Conservation (phyloP, 208 protist species). For the Novymonas esmeraldas region DNA sequence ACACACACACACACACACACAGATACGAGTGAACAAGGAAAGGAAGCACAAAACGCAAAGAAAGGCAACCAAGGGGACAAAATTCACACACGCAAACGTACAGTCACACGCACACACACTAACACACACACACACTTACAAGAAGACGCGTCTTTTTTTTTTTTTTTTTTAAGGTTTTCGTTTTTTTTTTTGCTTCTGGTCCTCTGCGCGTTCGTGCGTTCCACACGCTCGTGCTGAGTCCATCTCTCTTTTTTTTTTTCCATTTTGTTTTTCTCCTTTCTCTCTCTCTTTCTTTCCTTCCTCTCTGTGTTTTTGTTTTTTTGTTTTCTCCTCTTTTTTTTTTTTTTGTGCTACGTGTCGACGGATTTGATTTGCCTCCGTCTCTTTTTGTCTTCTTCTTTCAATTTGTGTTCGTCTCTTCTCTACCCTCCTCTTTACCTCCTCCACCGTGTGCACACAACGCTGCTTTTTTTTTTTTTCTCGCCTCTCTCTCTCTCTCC, state of each 20-base stretch:
- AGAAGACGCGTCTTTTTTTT: too few relatives aligned
- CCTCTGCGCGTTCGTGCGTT: background rate
- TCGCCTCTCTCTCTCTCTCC: background rate
- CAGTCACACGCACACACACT: too few relatives aligned
- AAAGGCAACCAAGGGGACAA: background rate
- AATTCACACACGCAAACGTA: background rate
- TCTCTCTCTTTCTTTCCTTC: background rate
- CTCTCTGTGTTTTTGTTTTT: background rate
- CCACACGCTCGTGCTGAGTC: too few relatives aligned
- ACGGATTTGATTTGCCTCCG: background rate
- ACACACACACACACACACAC: too few relatives aligned
- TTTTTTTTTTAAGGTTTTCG: too few relatives aligned
- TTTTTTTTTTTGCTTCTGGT: conserved; percentile 18
- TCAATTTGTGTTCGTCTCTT: background rate
- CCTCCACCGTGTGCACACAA: too few relatives aligned
- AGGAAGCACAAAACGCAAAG: background rate
- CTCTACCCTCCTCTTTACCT: background rate
- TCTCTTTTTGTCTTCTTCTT: conserved; percentile 1
- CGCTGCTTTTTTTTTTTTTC: background rate
- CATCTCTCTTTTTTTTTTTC: background rate
- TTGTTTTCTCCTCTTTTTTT: background rate
- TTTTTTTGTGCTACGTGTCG: background rate
- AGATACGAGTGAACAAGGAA: background rate
- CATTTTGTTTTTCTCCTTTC: background rate
- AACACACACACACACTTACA: too few relatives aligned